These are phyloP conservation scores for Pyricularia pennisetigena DNA, from an alignment of 2,329 filamentous ascomycete genomes.

Conservation along the genomic window DNA sequence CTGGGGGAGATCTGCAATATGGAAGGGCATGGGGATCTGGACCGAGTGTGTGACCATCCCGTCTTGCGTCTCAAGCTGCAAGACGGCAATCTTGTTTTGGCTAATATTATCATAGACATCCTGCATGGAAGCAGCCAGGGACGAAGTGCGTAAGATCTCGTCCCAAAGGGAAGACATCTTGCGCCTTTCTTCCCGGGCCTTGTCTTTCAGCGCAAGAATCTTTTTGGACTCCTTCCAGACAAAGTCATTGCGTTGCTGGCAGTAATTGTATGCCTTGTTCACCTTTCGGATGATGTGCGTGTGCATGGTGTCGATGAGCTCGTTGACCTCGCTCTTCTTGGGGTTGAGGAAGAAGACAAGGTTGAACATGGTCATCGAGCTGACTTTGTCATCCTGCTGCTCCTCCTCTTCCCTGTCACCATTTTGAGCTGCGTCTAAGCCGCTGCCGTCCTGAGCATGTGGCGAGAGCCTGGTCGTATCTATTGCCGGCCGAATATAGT, in stretches of 20 bases:
- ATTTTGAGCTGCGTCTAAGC: slow-evolving; percentile 12
- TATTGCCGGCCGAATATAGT: slow-evolving; percentile 12
- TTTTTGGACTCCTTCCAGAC: slow-evolving; percentile 84
- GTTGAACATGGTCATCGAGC: slow-evolving; percentile 93
- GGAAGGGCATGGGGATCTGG: slow-evolving; percentile 56
- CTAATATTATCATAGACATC: slow-evolving; percentile 76
- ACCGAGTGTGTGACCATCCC: slow-evolving; percentile 52
- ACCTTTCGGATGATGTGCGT: slow-evolving; percentile 85
- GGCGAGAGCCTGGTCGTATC: slow-evolving; percentile 3
- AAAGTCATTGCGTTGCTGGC: slow-evolving; percentile 82
- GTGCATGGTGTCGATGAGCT: slow-evolving; percentile 68
- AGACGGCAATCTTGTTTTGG: slow-evolving; percentile 74
- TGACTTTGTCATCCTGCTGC: slow-evolving; percentile 49
- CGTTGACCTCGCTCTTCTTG: slow-evolving; percentile 65
- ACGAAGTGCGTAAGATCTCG: slow-evolving; percentile 61
- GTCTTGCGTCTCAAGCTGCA: slow-evolving; percentile 59
- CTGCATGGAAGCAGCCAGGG: slow-evolving; percentile 71
- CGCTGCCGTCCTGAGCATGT: slow-evolving; percentile 13
- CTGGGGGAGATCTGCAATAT: slow-evolving; percentile 62
- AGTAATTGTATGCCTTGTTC: slow-evolving; percentile 85
- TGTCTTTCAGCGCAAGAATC: slow-evolving; percentile 73
- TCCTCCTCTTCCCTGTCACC: slow-evolving; percentile 26
- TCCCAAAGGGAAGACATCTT: slow-evolving; percentile 60
- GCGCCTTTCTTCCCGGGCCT: slow-evolving; percentile 62
- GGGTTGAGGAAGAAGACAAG: slow-evolving; percentile 86